Evolutionary conservation across 2,329 filamentous ascomycete species (phyloP), one percentile per base, ranked within the genome.

Genomic region (Neofusicoccum kwambonambiense): DNA sequence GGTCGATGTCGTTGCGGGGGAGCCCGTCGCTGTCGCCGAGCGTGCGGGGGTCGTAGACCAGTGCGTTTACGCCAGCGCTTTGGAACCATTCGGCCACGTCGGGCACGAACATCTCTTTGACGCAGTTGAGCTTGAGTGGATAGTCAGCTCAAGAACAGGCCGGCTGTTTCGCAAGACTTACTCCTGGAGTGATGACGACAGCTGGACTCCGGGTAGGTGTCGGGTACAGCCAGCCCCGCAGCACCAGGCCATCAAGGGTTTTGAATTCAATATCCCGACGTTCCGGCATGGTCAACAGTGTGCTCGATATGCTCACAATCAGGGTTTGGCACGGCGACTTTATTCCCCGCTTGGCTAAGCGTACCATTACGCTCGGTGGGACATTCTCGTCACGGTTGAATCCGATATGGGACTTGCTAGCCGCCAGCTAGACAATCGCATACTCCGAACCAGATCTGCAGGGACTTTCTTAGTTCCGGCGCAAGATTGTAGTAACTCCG

Each of bases 1-100:
- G 79, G 56, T 79, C 68, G 49, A 78, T 73, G 9, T 80, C 70
- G 52, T 77, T 76, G 13, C 78, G 73, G 1, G 79, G 78, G 4
- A 67, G 4, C 6, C 79, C 79, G 22, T 78, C 78, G 47, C 78
- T 80, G 6, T 63, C 42, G 0, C 79, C 79, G 8, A 77, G 65
- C 17, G 65, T 69, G 3, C 79, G 73, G 0, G 75, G 72, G 54
- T 81, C 79, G 65, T 76, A 80, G 4, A 72, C 51, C 2, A 80
- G 69, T 1, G 72, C 75, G 0, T 74, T 79, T 58, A 80, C 68
- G 12, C 77, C 77, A 0, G 67, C 66, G 1, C 57, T 39, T 61
- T 79, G 74, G 63, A 79, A 77, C 3, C 57, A 61, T 17, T 72
- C 68, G 3, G 77, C 77, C 3, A 76, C 69, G 15, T 75, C 73